These are phyloP conservation scores for Fusarium neocosmosporiellum DNA, from an alignment of 2,329 filamentous ascomycete species.

Conservation along the genomic window DNA sequence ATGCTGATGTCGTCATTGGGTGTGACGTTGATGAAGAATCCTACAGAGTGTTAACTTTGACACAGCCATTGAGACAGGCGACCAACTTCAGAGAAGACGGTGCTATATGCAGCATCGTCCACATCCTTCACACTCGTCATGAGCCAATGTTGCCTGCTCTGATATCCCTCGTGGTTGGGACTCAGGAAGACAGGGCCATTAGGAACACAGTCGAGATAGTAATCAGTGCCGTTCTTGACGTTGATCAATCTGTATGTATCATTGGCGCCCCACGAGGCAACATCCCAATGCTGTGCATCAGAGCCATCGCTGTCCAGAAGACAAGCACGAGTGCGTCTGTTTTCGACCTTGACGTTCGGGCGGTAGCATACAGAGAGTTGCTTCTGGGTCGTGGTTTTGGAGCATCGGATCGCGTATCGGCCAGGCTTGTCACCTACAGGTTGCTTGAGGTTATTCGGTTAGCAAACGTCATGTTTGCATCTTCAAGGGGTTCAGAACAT, in stretches of 20 bases:
- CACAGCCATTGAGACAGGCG: not conserved
- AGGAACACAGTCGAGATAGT: conserved; percentile 48
- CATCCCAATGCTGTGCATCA: conserved; percentile 49
- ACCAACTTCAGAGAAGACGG: conserved; percentile 45
- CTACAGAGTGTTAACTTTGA: not conserved
- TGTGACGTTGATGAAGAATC: conserved; percentile 5
- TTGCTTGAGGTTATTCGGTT: conserved; percentile 34
- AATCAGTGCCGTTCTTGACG: conserved; percentile 46
- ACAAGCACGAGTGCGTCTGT: conserved; percentile 45
- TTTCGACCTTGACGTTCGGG: conserved; percentile 33
- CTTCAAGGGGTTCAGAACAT: not conserved
- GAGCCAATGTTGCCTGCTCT: conserved; percentile 50
- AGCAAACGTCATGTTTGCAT: not conserved
- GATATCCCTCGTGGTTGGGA: conserved; percentile 35
- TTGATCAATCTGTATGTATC: conserved; percentile 47
- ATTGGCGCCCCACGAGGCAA: conserved; percentile 44
- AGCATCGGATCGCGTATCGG: conserved; percentile 48
- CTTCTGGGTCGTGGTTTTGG: conserved; percentile 39
- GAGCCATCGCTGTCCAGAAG: conserved; percentile 40
- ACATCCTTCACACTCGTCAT: conserved; percentile 46
- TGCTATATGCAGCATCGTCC: conserved; percentile 49
- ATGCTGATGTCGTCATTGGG: not conserved
- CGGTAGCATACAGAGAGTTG: conserved; percentile 48
- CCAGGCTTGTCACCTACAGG: conserved; percentile 40
- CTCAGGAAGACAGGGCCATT: conserved; percentile 48